Evolutionary conservation across 2,329 filamentous ascomycete genomes (phyloP).

Genomic region (Chaetomium sp.): DNA sequence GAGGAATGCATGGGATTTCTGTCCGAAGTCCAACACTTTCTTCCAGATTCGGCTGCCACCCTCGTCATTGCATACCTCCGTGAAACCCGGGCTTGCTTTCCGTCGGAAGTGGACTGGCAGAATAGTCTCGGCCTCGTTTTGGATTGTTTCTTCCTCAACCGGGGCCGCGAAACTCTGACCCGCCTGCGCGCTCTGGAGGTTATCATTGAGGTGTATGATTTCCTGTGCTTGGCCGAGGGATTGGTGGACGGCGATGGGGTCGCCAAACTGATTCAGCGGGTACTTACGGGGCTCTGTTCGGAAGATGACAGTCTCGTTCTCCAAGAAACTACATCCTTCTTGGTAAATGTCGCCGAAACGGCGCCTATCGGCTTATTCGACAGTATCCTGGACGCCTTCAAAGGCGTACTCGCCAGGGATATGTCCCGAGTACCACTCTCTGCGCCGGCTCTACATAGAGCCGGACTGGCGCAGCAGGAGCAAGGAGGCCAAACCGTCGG

Average conservation of each 20-base stretch:
- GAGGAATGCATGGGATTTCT: conserved; percentile 64
- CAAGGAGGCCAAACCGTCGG: conserved; percentile 25
- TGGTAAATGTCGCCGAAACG: conserved; percentile 57
- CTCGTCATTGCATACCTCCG: conserved; percentile 62
- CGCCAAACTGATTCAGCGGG: conserved; percentile 51
- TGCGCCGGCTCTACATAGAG: conserved; percentile 23
- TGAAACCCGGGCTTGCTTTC: conserved; percentile 64
- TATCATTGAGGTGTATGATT: conserved; percentile 53
- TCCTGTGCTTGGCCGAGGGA: conserved; percentile 52
- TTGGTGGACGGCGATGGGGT: conserved; percentile 53
- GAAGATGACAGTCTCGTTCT: conserved; percentile 62
- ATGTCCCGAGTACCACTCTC: conserved; percentile 38
- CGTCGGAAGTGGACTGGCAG: conserved; percentile 64
- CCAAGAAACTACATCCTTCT: conserved; percentile 57
- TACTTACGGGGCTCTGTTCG: conserved; percentile 54
- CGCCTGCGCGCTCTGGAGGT: conserved; percentile 56
- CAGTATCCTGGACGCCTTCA: conserved; percentile 48
- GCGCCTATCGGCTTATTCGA: conserved; percentile 54
- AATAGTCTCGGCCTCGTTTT: conserved; percentile 55
- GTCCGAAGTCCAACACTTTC: conserved; percentile 50
- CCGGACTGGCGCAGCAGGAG: conserved; percentile 21
- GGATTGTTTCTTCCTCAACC: conserved; percentile 57
- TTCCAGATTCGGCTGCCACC: conserved; percentile 58
- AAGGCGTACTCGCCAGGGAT: conserved; percentile 44
- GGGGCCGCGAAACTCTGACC: conserved; percentile 52